Evolutionary conservation across 805 yeast genomes (phyloP), one percentile per base, ranked within the genome.

Genomic region (Candida piceae): DNA sequence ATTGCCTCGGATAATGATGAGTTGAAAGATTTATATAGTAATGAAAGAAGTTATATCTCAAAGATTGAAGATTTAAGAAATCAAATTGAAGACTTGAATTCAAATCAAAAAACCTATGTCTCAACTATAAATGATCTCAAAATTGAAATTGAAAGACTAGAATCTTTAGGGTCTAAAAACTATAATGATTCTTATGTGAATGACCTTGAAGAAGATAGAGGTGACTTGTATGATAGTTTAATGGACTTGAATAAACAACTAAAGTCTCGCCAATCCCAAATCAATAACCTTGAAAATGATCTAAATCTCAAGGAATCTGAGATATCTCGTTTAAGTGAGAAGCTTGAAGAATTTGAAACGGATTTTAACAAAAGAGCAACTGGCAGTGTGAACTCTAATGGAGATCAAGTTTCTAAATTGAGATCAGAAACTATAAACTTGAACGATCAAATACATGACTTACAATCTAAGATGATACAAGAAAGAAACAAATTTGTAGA

Each of bases 131-230:
- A 20, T 20, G 9, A 20, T 20, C 22, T 20, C 9, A 9, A 20
- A 20, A 6, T 20, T 6, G 22, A 20, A 20, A 20, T 20, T 9
- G 22, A 20, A 20, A 6, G 30, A 21, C 15, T 31, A 41, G 25
- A 38, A 42, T 19, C 32, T 32, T 12, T 38, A 26, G 7, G 7
- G 4, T 39, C 15, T 28, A 40, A 25, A 44, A 39, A 22, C 42
- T 36, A 38, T 20, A 20, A 50, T 25, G 51, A 49, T 26, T 48
- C 52, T n/a, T 54, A 56, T 28, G 34, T 61, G 10, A 52, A 58
- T 1, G 53, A 53, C 8, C 42, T 62, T 6, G 63, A 62, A 39
- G 49, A 46, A 13, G 54, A 53, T 32, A 39, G 50, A 32, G 31
- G 41, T 25, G 37, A 46, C 5, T 34, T 51, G 16, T 45, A 50